Conservation (phyloP, 805 yeast genomes). For the Barnettozyma populi region DNA sequence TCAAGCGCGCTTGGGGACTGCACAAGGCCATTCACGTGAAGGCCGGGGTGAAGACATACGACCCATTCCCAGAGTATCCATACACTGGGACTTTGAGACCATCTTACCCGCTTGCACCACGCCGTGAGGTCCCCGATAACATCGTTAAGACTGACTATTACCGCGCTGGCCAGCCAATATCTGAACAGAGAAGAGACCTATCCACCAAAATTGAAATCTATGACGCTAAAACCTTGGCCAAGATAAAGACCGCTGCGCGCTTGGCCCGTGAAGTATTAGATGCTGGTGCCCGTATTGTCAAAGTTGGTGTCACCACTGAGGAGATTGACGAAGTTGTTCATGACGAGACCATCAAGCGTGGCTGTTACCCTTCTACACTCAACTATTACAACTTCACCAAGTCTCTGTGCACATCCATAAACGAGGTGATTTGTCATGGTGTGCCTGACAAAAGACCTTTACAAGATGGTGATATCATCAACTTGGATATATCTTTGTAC, state of each 20-base stretch:
- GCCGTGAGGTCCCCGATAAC: conserved; percentile 63
- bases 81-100: conserved; percentile 78
- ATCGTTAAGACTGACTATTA: conserved; percentile 84
- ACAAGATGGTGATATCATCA: conserved; percentile 91
- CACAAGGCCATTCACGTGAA: conserved; percentile 75
- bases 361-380: conserved; percentile 90
- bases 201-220: conserved; percentile 59
- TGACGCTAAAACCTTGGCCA: conserved; percentile 62
- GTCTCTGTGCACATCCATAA: conserved; percentile 86
- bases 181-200: conserved; percentile 72
- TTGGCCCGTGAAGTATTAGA: conserved; percentile 88
- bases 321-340: conserved; percentile 84
- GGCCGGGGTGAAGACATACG: conserved; percentile 56
- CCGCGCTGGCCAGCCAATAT: conserved; percentile 65
- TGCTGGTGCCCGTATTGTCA: conserved; percentile 73
- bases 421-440: conserved; percentile 96
- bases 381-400: conserved; percentile 94
- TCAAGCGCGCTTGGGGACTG: conserved; percentile 59
- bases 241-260: conserved; percentile 68
- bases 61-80: conserved; percentile 79
- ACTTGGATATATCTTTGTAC: conserved; percentile 81
- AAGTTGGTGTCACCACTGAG: conserved; percentile 91
- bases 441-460: conserved; percentile 87
- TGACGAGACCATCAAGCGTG: conserved; percentile 79
- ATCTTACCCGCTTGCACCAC: conserved; percentile 71